Evolutionary conservation across 805 yeast genomes (phyloP).

Genomic region (Wickerhamomyces bisporus): DNA sequence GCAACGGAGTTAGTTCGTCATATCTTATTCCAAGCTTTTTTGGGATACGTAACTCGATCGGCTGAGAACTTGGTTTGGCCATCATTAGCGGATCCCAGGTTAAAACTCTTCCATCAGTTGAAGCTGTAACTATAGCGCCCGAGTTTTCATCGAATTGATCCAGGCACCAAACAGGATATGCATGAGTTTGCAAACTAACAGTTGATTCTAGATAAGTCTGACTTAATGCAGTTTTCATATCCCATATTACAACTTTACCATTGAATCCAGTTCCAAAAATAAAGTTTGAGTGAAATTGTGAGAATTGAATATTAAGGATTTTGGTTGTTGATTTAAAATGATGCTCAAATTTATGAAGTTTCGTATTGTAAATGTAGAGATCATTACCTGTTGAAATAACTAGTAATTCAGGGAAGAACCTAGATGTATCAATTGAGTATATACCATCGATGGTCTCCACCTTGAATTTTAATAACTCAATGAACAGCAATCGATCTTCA

Average conservation of each 20-base stretch:
- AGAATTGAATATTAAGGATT: conserved; percentile 36
- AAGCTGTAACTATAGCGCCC: conserved; percentile 20
- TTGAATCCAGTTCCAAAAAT: conserved; percentile 44
- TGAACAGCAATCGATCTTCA: conserved; percentile 9
- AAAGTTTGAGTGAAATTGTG: conserved; percentile 31
- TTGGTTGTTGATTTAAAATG: conserved; percentile 36
- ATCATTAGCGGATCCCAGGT: conserved; percentile 27
- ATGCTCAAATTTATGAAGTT: conserved; percentile 27
- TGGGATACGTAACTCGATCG: conserved; percentile 21
- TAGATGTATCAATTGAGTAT: conserved; percentile 15
- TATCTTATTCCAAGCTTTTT: conserved; percentile 16
- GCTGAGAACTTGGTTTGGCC: conserved; percentile 17
- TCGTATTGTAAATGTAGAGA: conserved; percentile 19
- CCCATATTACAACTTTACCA: conserved; percentile 51
- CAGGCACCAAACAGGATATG: conserved; percentile 20
- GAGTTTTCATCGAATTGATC: conserved; percentile 17
- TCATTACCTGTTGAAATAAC: conserved; percentile 13
- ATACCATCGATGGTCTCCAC: conserved; percentile 8
- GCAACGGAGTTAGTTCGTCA: conserved; percentile 28
- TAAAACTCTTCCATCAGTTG: conserved; percentile 28
- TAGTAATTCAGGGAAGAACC: conserved; percentile 16
- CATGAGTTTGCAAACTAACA: conserved; percentile 15
- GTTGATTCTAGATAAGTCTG: conserved; percentile 15
- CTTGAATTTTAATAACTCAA: conserved; percentile 2
- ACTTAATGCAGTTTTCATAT: conserved; percentile 17